Evolutionary conservation across 2,329 filamentous ascomycete genomes (phyloP).

Genomic region (Aulographum hederae): DNA sequence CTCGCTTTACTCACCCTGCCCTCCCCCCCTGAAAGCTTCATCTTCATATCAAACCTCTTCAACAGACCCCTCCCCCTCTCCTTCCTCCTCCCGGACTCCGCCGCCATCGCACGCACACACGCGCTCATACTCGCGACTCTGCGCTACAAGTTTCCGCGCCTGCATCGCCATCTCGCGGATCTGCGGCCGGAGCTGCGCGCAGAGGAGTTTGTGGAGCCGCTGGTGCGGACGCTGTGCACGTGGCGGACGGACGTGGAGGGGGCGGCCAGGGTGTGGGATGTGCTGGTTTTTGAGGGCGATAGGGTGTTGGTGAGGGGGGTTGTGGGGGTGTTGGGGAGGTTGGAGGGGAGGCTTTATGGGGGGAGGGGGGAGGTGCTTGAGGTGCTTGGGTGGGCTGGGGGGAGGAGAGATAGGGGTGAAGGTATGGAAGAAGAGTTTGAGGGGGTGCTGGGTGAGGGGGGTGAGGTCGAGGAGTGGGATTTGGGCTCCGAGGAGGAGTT

Average conservation of each 20-base stretch:
- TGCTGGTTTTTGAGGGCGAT: constrained; percentile 71
- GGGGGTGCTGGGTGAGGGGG: constrained; percentile 1
- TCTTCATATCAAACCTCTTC: constrained; percentile 56
- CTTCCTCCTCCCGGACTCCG: constrained; percentile 43
- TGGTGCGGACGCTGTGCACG: constrained; percentile 46
- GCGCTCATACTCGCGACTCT: constrained; percentile 51
- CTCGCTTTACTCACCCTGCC: constrained; percentile 55
- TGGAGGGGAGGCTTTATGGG: constrained; percentile 34
- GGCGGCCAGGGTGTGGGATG: constrained; percentile 58
- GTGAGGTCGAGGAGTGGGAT: background rate
- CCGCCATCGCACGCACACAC: constrained; percentile 52
- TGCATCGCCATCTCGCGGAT: constrained; percentile 46
- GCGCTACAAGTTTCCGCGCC: constrained; percentile 40
- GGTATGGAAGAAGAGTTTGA: too few relatives aligned
- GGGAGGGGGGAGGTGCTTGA: constrained; percentile 23
- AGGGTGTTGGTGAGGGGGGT: constrained; percentile 50
- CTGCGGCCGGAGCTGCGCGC: constrained; percentile 20
- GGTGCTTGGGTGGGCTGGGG: constrained; percentile 20
- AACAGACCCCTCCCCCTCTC: constrained; percentile 59
- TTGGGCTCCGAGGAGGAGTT: background rate
- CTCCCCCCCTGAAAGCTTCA: constrained; percentile 44
- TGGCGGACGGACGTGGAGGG: constrained; percentile 35
- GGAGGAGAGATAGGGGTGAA: too few relatives aligned
- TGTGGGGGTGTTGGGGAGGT: constrained; percentile 41
- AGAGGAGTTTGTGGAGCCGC: constrained; percentile 34